Evolutionary conservation across 2,329 filamentous ascomycete species (phyloP), one percentile per base, ranked within the genome.

Genomic region (Claviceps fusiformis): DNA sequence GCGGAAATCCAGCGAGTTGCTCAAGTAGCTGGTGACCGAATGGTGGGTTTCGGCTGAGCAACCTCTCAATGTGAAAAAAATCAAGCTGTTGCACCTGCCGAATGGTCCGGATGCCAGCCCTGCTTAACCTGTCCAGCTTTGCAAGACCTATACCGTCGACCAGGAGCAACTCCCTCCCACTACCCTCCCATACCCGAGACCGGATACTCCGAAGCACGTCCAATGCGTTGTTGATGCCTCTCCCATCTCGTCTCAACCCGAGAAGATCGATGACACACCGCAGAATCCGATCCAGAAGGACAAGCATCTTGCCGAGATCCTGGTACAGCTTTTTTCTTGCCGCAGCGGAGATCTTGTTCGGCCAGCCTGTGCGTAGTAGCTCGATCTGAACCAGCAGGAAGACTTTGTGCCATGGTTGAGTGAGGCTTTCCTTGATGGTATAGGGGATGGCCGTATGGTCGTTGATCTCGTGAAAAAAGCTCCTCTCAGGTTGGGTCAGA

Each of bases 181-280:
- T 87, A 39, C 86, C 83, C 63, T 98, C 93, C 93, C 91, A 95
- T 1, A 76, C 75, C 1, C 79, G 80, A 2, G 90, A 87, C 27
- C 81, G 79, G 53, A 97, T 71, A 59, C 88, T 89, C 55, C 92
- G 79, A 50, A 86, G 79, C 6, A 97, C 77, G 63, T 92, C 86
- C 1, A 97, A 76, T 6, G 86, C 86, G 58, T 83, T 82, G 33
- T 79, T 79, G 1, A 82, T 77, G 2, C 85, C 79, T 5, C 82
- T 68, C 0, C 87, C 84, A 65, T 97, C 89, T 1, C 57, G 51
- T 10, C 66, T 63, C 10, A 65, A 56, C 1, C 71, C 72, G 19
- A 70, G 61, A 2, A 74, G 62, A 44, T 75, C 72, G 4, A 66
- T 62, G 5, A 71, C 54, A 47, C 72, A 73, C 53, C 72, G 65